Conservation (phyloP, 163 green algal species). For the Volvox carteri region DNA sequence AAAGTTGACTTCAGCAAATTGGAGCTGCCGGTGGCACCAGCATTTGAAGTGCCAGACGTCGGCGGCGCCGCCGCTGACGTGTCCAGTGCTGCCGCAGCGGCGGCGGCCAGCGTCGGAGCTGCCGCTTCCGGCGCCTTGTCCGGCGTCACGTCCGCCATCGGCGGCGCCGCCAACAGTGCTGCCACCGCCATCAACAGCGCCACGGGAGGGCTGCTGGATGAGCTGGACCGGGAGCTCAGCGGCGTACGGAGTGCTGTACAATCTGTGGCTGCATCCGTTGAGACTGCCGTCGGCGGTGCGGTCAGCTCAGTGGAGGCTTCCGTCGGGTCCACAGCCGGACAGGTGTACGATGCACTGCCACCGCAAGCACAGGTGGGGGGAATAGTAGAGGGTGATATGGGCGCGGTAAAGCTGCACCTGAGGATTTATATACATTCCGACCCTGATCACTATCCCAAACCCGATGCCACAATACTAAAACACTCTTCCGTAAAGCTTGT, state of each 20-base stretch:
- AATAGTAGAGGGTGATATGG: too few species aligned
- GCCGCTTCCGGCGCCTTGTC: slow-evolving; percentile 13
- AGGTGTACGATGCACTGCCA: slow-evolving; percentile 23
- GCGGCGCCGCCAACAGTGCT: not conserved
- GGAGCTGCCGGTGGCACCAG: slow-evolving; percentile 1
- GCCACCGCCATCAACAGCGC: slow-evolving; percentile 2
- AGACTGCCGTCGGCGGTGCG: not conserved
- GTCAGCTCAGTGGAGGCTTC: not conserved
- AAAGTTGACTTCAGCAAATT: slow-evolving; percentile 30
- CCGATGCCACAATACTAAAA: too few species aligned
- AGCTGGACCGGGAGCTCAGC: slow-evolving; percentile 16
- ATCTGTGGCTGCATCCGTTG: not conserved
- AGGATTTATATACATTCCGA: too few species aligned
- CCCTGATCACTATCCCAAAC: too few species aligned
- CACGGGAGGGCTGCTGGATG: slow-evolving; percentile 14
- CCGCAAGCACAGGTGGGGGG: slow-evolving; percentile 16
- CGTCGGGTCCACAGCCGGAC: not conserved
- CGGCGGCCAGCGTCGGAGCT: not conserved
- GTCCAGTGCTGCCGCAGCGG: not conserved
- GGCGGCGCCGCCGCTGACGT: slow-evolving; percentile 13
- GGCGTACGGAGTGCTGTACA: not conserved
- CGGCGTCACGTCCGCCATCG: not conserved
- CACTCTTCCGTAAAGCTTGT: too few species aligned
- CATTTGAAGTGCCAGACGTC: slow-evolving; percentile 18
- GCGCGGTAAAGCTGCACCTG: too few species aligned